These are phyloP conservation scores for Gypsophila paniculata DNA, from an alignment of 179 eudicot genomes.

Conservation along the genomic window DNA sequence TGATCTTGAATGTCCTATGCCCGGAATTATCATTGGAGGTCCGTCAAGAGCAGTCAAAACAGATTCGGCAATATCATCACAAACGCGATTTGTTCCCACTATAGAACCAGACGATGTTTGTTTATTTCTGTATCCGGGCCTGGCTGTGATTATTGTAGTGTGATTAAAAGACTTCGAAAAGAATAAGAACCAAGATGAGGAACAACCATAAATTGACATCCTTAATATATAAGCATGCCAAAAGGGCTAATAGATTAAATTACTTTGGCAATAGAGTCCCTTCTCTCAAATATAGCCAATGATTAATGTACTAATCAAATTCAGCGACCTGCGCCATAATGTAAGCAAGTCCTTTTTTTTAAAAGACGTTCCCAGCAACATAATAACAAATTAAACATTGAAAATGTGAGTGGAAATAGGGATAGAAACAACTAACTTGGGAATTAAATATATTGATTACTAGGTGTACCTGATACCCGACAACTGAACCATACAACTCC, in stretches of 20 bases:
- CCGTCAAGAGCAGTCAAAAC: conserved; percentile 35
- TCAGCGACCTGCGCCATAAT: conserved; percentile 87
- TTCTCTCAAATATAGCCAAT: conserved; percentile 91
- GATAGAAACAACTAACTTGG: not conserved
- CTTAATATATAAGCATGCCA: not conserved
- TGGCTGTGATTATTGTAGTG: conserved; percentile 28
- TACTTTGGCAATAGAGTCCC: conserved; percentile 91
- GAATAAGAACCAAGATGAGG: not conserved
- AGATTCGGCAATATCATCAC: conserved; percentile 30
- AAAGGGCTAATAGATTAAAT: conserved; percentile 23
- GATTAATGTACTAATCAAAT: conserved; percentile 92
- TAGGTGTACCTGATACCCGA: conserved; percentile 73
- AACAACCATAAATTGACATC: not conserved
- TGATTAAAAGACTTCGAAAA: conserved; percentile 13
- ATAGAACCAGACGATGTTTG: conserved; percentile 46
- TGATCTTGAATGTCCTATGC: conserved; percentile 60
- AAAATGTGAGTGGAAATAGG: not conserved
- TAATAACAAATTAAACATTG: not conserved
- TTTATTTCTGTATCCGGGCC: conserved; percentile 81
- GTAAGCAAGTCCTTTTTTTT: conserved; percentile 71
- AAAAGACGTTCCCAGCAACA: conserved; percentile 77
- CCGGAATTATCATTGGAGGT: conserved; percentile 63
- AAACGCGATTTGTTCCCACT: conserved; percentile 32
- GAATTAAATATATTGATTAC: not conserved
- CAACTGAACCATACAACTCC: conserved; percentile 68